Base-by-base conservation (phyloP, 1,284 basidiomycete genomes). In the Calocybe gambosa region DNA sequence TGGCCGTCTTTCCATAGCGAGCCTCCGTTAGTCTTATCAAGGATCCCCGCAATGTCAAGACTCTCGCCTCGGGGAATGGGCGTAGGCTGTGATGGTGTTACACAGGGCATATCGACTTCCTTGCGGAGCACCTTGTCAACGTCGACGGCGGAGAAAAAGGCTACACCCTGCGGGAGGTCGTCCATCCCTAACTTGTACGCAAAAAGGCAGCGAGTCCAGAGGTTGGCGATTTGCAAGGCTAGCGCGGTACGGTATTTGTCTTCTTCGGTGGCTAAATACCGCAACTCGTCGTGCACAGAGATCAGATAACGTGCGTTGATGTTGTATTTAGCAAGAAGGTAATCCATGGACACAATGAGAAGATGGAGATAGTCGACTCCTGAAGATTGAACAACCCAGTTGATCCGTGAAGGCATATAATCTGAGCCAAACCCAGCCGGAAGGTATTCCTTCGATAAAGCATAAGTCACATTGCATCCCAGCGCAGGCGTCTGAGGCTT, bases 301-400 rank as follows among this genome's bases (percentile, higher is more conserved):
- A 99, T 87, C 52, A 99, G 86, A 66, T 96, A 99, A 5, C 95
- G 80, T 1, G 94, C 95, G 5, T 87, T 61, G 63, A 99, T 97
- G 56, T 79, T 70, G 69, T 96, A 98, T 43, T 78, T 83, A 43
- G 68, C 62, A 51, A 87, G 82, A 16, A 99, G 78, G 65, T 97
- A 79, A 51, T 95, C 84, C 93, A 99, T 98, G 1, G 93, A 80
- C 21, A 94, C 89, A 59, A 99, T 93, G 48, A 99, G 80, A 39
- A 99, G 80, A 60, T 99, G 95, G 10, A 99, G 81, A 61, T 99
- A 99, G 67, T 99, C 95, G 35, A 99, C 95, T 16, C 95, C 96
- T 0, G 93, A 97, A 5, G 93, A 96, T 63, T 99, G 96, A 5
- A 99, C 96, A 41, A 96, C 96, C 96, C 96, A 99, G 62, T 99